phyloP scores from a whole-genome alignment of 2,329 filamentous ascomycete species.

The Aschersonia sp. region DNA sequence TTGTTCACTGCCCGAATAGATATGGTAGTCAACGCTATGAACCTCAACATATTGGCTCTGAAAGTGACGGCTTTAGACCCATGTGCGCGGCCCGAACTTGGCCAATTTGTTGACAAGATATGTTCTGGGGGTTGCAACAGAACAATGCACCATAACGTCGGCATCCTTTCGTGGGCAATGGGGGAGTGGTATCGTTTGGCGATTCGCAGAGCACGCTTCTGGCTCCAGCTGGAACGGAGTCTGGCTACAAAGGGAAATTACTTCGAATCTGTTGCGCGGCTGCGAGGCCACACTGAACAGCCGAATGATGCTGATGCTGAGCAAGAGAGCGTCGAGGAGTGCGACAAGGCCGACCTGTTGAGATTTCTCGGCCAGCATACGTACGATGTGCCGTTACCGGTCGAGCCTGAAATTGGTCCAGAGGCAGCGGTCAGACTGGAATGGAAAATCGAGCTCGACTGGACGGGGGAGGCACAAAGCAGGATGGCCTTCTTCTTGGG shows the following conservation, averaged over 20 bases:
- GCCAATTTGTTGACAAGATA: slow-evolving; percentile 33
- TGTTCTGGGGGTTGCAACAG: slow-evolving; percentile 22
- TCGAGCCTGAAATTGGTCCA: slow-evolving; percentile 14
- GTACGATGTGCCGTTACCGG: slow-evolving; percentile 27
- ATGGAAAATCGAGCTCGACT: slow-evolving; percentile 55
- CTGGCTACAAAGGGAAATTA: slow-evolving; percentile 22
- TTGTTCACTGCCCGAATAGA: slow-evolving; percentile 44
- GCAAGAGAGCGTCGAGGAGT: slow-evolving; percentile 4
- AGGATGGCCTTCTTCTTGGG: slow-evolving; percentile 38
- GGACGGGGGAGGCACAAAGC: slow-evolving; percentile 57
- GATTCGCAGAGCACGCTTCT: slow-evolving; percentile 45
- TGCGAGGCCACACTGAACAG: slow-evolving; percentile 11
- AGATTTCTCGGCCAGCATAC: slow-evolving; percentile 38
- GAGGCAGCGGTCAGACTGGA: slow-evolving; percentile 34
- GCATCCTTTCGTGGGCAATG: slow-evolving; percentile 51
- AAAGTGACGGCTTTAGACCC: slow-evolving; percentile 40
- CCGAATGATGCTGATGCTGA: slow-evolving; percentile 11
- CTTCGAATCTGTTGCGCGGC: slow-evolving; percentile 8
- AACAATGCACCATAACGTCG: slow-evolving; percentile 40
- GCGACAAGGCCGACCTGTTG: slow-evolving; percentile 28
- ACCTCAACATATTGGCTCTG: slow-evolving; percentile 35
- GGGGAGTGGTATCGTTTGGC: slow-evolving; percentile 52
- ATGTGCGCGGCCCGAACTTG: slow-evolving; percentile 43
- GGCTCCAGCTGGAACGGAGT: slow-evolving; percentile 37
- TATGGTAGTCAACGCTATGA: slow-evolving; percentile 42